These are phyloP conservation scores for Danielia oregonensis DNA, from an alignment of 805 yeast genomes.

Conservation along the genomic window DNA sequence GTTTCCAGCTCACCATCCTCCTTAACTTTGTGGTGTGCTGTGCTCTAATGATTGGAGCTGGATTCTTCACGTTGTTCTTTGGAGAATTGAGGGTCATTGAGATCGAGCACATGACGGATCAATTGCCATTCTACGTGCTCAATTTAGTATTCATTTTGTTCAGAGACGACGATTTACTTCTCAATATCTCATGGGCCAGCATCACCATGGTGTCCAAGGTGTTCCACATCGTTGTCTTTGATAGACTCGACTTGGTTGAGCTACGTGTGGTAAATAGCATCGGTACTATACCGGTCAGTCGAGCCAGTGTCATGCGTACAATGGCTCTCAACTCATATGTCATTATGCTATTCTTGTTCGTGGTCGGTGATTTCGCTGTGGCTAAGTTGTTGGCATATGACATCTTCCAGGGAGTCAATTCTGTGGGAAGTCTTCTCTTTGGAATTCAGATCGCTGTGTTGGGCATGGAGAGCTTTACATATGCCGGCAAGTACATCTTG, in stretches of 20 bases:
- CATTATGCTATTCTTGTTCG: constrained; percentile 42
- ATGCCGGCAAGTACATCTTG: constrained; percentile 44
- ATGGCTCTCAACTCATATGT: constrained; percentile 39
- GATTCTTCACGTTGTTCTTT: constrained; percentile 51
- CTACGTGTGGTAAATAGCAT: constrained; percentile 26
- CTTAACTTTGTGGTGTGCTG: constrained; percentile 15
- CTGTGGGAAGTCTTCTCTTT: constrained; percentile 59
- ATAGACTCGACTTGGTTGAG: constrained; percentile 43
- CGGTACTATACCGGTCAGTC: constrained; percentile 11
- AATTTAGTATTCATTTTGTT: constrained; percentile 62
- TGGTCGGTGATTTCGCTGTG: constrained; percentile 48
- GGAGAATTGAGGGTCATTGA: constrained; percentile 77
- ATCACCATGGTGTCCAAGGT: constrained; percentile 45
- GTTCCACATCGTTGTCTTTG: constrained; percentile 71
- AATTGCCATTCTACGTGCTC: constrained; percentile 30
- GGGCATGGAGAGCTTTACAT: constrained; percentile 48
- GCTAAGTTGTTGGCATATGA: constrained; percentile 56
- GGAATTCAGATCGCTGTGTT: constrained; percentile 75
- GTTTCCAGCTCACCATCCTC: constrained; percentile 11
- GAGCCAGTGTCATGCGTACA: constrained; percentile 25
- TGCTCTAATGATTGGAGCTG: constrained; percentile 17
- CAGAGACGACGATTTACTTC: constrained; percentile 56
- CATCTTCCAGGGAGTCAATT: constrained; percentile 45
- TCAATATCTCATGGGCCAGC: constrained; percentile 40
- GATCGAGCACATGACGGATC: constrained; percentile 54